Base-by-base conservation (phyloP, 2,329 filamentous ascomycete genomes). In the Alternaria tenuissima region DNA sequence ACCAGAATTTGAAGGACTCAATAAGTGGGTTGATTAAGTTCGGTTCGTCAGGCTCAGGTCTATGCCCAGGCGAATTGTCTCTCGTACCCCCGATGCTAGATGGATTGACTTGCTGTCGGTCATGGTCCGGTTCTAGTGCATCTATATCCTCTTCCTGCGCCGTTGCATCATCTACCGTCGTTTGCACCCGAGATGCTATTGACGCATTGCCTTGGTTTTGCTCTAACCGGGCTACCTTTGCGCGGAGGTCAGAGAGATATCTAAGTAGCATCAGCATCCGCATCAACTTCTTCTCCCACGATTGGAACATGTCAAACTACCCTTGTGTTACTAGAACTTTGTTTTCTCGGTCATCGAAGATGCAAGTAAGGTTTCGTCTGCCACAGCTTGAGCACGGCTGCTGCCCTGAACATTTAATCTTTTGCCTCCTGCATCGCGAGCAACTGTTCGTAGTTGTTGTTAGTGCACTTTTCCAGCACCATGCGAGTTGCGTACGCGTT, bases 321-420 rank as follows among this genome's bases (percentile, higher is more conserved):
- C 71, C 71, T 65, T 73, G 64, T 4, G 70, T 72, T 1, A 74
- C 70, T 18, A 73, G 52, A n/a, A 74, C 51, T 30, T 75, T 75
- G n/a, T 70, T 71, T n/a, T 75, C 71, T 52, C 71, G 61, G n/a
- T 74, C 71, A 51, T 74, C 68, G 32, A 75, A 74, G 8, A 70
- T 63, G 51, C 72, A 74, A 18, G 58, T 64, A 24, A 74, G 26
- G 28, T 63, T 73, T 28, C 71, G 69, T 52, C 68, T 72, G 42
- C 61, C 66, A 53, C 72, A 75, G 36, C 69, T 73, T 6, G 65
- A 64, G 52, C 72, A 75, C 12, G 72, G 72, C 32, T 73, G 71
- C 51, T 73, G 69, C 14, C 72, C 72, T 1, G 72, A 75, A 48
- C 72, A 75, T 57, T 75, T 75, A 55, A 74, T 75, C 53, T 75